Conservation (phyloP, 768 basidiomycete genomes). For the Boletus sensibilis region DNA sequence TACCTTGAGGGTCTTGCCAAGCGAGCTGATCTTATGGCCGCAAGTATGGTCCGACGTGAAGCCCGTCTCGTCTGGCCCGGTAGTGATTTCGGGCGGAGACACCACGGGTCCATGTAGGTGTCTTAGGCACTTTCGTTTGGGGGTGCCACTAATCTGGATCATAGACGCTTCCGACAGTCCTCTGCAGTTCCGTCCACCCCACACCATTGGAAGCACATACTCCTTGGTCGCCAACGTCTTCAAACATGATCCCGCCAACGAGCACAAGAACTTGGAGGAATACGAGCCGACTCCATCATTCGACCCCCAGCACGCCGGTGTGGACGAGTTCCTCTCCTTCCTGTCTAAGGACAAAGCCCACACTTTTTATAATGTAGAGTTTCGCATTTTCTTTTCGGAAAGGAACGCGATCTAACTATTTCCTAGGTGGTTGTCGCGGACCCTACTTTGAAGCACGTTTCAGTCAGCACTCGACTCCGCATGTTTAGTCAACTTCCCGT, state of each 20-base stretch:
- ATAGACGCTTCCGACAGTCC: constrained; percentile 1
- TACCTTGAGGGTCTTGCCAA: constrained; percentile 3
- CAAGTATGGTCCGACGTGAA: background rate
- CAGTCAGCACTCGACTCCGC: constrained; percentile 10
- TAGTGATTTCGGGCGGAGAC: background rate
- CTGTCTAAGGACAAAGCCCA: background rate
- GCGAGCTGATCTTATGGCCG: constrained; percentile 7
- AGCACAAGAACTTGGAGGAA: background rate
- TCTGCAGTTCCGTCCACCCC: constrained; percentile 9
- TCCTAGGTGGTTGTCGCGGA: constrained; percentile 9
- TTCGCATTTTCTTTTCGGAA: background rate
- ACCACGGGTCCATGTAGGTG: background rate
- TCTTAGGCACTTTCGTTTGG: background rate
- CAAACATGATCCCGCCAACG: background rate
- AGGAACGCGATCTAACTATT: background rate
- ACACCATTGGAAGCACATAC: background rate
- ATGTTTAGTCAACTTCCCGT: background rate
- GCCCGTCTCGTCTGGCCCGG: background rate
- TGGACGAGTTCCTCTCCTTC: constrained; percentile 1
- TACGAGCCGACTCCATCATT: background rate
- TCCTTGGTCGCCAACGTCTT: constrained; percentile 11
- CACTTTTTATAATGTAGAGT: constrained; percentile 8
- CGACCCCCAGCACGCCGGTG: background rate
- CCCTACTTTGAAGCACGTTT: constrained; percentile 6
- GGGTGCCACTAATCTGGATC: background rate